Evolutionary conservation across 139 green algal genomes (phyloP).

Genomic region (Zygnema circumcarinatum): DNA sequence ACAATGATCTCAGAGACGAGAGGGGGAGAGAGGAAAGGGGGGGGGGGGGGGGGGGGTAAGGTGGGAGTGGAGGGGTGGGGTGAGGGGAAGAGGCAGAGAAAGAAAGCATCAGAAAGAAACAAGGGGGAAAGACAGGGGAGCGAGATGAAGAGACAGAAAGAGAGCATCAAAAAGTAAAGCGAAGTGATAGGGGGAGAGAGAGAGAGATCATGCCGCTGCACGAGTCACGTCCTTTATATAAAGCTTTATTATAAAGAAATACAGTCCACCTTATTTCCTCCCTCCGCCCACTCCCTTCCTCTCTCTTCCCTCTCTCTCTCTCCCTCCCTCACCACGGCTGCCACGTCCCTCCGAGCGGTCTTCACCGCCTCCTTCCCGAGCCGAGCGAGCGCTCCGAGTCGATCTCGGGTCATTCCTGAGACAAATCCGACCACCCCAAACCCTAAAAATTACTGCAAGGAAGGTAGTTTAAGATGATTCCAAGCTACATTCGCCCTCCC

Average conservation of each 20-base stretch:
- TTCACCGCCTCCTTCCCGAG: slow-evolving; percentile 74
- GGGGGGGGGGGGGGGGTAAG: too few relatives aligned
- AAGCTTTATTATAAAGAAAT: too few relatives aligned
- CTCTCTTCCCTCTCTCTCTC: neutral
- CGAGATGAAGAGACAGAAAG: neutral
- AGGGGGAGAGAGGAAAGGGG: too few relatives aligned
- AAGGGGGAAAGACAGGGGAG: neutral
- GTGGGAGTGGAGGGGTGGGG: too few relatives aligned
- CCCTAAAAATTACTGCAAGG: slow-evolving; percentile 63
- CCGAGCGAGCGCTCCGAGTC: slow-evolving; percentile 75
- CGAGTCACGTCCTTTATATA: too few relatives aligned
- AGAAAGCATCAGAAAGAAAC: neutral
- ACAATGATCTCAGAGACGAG: too few relatives aligned
- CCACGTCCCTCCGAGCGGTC: slow-evolving; percentile 84
- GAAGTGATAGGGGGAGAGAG: neutral
- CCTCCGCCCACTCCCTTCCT: neutral
- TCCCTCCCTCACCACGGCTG: slow-evolving; percentile 69
- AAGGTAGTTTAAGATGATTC: slow-evolving; percentile 41
- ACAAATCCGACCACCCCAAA: too few relatives aligned
- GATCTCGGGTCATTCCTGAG: slow-evolving; percentile 48
- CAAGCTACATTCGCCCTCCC: too few relatives aligned
- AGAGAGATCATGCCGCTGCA: slow-evolving; percentile 7
- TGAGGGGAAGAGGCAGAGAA: slow-evolving; percentile 1
- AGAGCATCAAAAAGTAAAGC: neutral
- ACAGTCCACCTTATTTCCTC: neutral